Evolutionary conservation across 2,329 filamentous ascomycete genomes (phyloP).

Genomic region (Pseudomassariella vexata): DNA sequence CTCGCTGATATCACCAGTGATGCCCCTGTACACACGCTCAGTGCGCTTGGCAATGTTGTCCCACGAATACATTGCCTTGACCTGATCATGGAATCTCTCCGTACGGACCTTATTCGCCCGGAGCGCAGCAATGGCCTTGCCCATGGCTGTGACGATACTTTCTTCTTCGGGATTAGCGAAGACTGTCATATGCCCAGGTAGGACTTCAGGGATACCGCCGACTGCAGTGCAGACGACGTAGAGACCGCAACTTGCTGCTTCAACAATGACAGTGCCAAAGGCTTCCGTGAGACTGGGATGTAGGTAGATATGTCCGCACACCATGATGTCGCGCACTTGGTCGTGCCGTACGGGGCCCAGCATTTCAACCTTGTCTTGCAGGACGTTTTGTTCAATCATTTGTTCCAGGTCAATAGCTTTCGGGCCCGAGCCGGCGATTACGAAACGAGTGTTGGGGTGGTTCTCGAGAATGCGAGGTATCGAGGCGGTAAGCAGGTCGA

Average conservation of each 20-base stretch:
- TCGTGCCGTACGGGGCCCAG: slow-evolving; percentile 90
- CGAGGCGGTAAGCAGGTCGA: slow-evolving; percentile 90
- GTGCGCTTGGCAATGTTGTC: slow-evolving; percentile 90
- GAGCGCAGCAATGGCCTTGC: slow-evolving; percentile 79
- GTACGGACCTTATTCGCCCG: slow-evolving; percentile 83
- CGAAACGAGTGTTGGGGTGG: slow-evolving; percentile 90
- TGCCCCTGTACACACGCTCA: slow-evolving; percentile 91
- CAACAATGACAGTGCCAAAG: slow-evolving; percentile 96
- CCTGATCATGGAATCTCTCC: slow-evolving; percentile 92
- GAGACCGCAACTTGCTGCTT: slow-evolving; percentile 89
- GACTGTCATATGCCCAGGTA: slow-evolving; percentile 94
- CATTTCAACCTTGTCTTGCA: slow-evolving; percentile 91
- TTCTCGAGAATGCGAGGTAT: slow-evolving; percentile 87
- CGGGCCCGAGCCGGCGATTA: slow-evolving; percentile 91
- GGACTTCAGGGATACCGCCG: slow-evolving; percentile 91
- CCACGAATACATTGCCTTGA: slow-evolving; percentile 99
- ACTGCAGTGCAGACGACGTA: slow-evolving; percentile 97
- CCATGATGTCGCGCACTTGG: slow-evolving; percentile 96
- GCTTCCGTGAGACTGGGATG: slow-evolving; percentile 94
- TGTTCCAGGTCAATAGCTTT: slow-evolving; percentile 98
- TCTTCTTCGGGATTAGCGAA: slow-evolving; percentile 97
- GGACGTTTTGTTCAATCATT: slow-evolving; percentile 90
- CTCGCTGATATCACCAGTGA: slow-evolving; percentile 78
- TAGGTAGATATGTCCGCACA: slow-evolving; percentile 91
- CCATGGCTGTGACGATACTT: slow-evolving; percentile 84